Conservation (phyloP, 177 flowering plant genomes). For the Tripterygium wilfordii region DNA sequence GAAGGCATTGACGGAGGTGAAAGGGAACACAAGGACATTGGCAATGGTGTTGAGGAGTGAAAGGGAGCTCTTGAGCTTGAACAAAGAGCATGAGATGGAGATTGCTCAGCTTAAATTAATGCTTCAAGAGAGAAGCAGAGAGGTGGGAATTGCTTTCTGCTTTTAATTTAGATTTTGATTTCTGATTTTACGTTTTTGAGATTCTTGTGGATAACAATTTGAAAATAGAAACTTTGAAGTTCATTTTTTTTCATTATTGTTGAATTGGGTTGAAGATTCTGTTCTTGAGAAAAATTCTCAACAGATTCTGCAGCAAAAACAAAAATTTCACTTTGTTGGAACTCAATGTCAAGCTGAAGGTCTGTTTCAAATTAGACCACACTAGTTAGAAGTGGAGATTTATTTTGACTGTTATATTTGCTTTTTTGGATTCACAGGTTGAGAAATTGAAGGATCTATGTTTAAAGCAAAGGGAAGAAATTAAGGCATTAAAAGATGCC, state of each 20-base stretch:
- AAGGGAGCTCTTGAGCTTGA: slow-evolving; percentile 72
- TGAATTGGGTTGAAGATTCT: neutral
- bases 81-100: slow-evolving; percentile 65
- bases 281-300: no score
- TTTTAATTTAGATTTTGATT: neutral
- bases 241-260: neutral
- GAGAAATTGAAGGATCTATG: slow-evolving; percentile 91
- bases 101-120: slow-evolving; percentile 50
- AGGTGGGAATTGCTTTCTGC: slow-evolving; percentile 30
- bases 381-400: no score
- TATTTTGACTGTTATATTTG: neutral
- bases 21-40: slow-evolving; percentile 77
- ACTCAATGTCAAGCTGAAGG: no score
- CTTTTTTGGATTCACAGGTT: slow-evolving; percentile 33
- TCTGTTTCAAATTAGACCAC: no score
- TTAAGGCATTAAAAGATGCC: slow-evolving; percentile 69
- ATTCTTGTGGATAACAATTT: neutral
- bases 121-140: slow-evolving; percentile 57
- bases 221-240: neutral
- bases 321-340: no score
- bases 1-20: slow-evolving; percentile 78
- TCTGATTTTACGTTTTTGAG: neutral
- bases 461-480: slow-evolving; percentile 88
- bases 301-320: no score
- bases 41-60: slow-evolving; percentile 95